These are phyloP conservation scores for Tricladium varicosporioides DNA, from an alignment of 2,329 filamentous ascomycete species.

Conservation along the genomic window DNA sequence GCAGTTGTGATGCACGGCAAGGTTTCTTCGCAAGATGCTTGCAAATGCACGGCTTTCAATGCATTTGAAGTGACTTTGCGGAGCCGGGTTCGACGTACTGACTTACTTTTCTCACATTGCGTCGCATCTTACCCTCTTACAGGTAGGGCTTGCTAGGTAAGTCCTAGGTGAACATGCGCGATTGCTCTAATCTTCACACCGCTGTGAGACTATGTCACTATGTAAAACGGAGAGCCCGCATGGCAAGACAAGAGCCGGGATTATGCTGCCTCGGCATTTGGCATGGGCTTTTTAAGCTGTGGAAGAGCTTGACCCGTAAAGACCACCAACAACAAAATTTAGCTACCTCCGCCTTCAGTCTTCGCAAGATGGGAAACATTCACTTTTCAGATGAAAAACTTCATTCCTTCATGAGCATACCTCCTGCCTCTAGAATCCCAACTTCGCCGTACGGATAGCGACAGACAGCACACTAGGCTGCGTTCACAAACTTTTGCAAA, in stretches of 20 bases:
- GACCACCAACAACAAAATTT: not conserved
- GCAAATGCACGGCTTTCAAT: not conserved
- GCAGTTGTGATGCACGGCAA: not conserved
- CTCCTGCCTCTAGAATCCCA: not conserved
- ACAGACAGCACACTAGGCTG: not conserved
- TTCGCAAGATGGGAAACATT: not conserved
- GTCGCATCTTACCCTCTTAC: not conserved
- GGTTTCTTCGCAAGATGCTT: not conserved
- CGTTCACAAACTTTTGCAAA: not conserved
- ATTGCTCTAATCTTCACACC: not conserved
- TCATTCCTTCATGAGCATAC: not conserved
- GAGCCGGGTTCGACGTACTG: not conserved
- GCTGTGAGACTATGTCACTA: not conserved
- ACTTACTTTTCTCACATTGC: no score
- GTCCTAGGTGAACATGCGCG: not conserved
- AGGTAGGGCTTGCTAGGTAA: not conserved
- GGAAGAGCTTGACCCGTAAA: no score
- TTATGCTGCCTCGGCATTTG: not conserved
- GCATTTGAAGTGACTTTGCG: not conserved
- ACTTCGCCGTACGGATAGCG: not conserved
- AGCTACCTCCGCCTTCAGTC: not conserved
- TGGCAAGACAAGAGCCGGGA: not conserved
- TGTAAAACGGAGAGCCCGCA: not conserved
- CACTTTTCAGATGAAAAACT: not conserved
- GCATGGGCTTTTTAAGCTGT: not conserved